phyloP scores from a whole-genome alignment of 202 grass and related monocot genomes.

The Miscanthus sacchariflorus region DNA sequence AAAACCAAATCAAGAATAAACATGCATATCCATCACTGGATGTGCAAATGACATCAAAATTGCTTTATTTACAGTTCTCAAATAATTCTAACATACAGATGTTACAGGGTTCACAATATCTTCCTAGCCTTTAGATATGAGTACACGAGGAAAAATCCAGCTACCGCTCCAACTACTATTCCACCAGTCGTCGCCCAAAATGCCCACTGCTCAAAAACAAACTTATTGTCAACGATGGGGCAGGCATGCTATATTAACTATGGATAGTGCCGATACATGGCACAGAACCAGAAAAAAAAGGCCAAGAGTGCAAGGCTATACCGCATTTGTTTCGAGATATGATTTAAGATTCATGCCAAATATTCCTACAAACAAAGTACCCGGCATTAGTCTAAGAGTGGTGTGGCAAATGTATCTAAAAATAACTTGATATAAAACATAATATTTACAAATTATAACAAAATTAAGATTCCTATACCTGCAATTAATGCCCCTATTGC shows the following conservation, averaged over 20 bases:
- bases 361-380: slow-evolving; percentile 66
- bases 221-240: slow-evolving; percentile 38
- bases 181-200: slow-evolving; percentile 92
- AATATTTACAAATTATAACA: not conserved
- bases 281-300: slow-evolving; percentile 40
- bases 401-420: not conserved
- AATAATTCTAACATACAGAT: not conserved
- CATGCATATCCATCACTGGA: not conserved
- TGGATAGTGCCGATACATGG: slow-evolving; percentile 14
- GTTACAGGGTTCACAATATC: slow-evolving; percentile 66
- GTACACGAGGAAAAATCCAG: slow-evolving; percentile 86
- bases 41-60: slow-evolving; percentile 40
- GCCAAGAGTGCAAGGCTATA: slow-evolving; percentile 48
- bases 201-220: slow-evolving; percentile 78
- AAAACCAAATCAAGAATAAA: slow-evolving; percentile 8
- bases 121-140: slow-evolving; percentile 81
- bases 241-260: slow-evolving; percentile 8
- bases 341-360: slow-evolving; percentile 98
- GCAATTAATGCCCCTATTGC: slow-evolving; percentile 94
- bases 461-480: slow-evolving; percentile 61
- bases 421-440: slow-evolving; percentile 4
- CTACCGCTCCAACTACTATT: slow-evolving; percentile 85
- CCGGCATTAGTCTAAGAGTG: not conserved
- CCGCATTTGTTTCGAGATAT: slow-evolving; percentile 81
- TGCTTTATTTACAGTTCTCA: slow-evolving; percentile 54